These are phyloP conservation scores for Cladophialophora yegresii DNA, from an alignment of 2,329 filamentous ascomycete genomes.

Conservation along the genomic window DNA sequence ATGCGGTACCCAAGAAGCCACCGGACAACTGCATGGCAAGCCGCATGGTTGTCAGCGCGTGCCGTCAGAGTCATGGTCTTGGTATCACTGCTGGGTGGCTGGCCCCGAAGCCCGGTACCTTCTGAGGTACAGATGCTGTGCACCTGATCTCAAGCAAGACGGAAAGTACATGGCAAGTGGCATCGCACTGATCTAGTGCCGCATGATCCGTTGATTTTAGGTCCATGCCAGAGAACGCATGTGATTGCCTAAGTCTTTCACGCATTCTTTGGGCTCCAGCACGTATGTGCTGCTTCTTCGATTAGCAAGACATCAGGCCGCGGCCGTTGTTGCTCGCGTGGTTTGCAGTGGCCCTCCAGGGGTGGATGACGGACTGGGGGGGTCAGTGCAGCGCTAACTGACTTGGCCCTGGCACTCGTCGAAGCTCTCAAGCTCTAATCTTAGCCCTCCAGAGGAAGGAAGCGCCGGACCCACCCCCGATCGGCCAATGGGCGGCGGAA, in stretches of 20 bases:
- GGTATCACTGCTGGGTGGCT: constrained; percentile 7
- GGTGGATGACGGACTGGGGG: constrained; percentile 13
- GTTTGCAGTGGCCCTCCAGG: constrained; percentile 16
- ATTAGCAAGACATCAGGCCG: constrained; percentile 3
- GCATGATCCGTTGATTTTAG: constrained; percentile 15
- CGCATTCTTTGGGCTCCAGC: background rate
- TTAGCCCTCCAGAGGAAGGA: constrained; percentile 33
- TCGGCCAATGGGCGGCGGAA: constrained; percentile 25
- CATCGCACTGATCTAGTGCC: constrained; percentile 11
- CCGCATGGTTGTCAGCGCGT: constrained; percentile 26
- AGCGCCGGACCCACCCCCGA: constrained; percentile 23
- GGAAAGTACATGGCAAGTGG: constrained; percentile 18
- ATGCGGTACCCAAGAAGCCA: constrained; percentile 1
- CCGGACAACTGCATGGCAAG: constrained; percentile 14
- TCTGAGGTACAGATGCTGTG: constrained; percentile 17
- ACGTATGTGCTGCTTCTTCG: background rate
- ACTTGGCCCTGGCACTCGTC: constrained; percentile 25
- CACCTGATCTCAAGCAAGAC: constrained; percentile 8
- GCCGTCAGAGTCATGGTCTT: constrained; percentile 14
- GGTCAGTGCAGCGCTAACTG: constrained; percentile 30
- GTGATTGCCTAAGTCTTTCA: background rate
- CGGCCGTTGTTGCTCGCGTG: constrained; percentile 5
- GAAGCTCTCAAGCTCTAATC: constrained; percentile 30
- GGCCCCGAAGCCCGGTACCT: constrained; percentile 21
- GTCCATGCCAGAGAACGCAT: background rate